phyloP scores from a whole-genome alignment of 1,284 basidiomycete genomes.

The Microbotryum violaceum region DNA sequence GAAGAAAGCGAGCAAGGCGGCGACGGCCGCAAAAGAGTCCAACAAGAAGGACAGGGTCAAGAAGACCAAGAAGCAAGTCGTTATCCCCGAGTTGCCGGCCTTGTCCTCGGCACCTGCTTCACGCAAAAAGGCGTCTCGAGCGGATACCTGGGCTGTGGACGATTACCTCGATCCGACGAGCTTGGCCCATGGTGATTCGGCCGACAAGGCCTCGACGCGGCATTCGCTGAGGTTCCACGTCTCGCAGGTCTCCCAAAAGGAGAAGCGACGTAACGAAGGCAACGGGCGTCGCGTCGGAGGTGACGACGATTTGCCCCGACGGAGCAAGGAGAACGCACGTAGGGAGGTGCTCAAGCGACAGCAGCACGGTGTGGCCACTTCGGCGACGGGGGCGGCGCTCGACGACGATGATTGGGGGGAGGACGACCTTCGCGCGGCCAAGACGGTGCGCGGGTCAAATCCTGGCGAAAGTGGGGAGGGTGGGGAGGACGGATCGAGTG shows the following conservation, averaged over 20 bases:
- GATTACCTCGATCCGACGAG: constrained; percentile 65
- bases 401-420: constrained; percentile 46
- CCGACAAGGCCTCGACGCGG: constrained; percentile 71
- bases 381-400: constrained; percentile 34
- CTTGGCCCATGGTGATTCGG: constrained; percentile 61
- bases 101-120: constrained; percentile 23
- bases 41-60: constrained; percentile 6
- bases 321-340: constrained; percentile 46
- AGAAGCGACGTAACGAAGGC: constrained; percentile 46
- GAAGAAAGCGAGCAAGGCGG: constrained; percentile 1
- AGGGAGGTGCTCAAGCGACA: constrained; percentile 46
- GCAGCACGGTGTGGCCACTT: constrained; percentile 35
- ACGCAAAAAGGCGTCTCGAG: constrained; percentile 27
- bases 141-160: constrained; percentile 43
- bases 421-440: constrained; percentile 47
- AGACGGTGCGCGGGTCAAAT: constrained; percentile 29
- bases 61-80: constrained; percentile 20
- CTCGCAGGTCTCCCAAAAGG: constrained; percentile 68
- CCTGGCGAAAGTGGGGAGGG: constrained; percentile 42
- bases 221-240: constrained; percentile 79
- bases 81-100: neutral
- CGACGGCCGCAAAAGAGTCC: neutral
- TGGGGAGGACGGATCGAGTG: constrained; percentile 37
- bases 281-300: constrained; percentile 54
- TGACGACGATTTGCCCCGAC: constrained; percentile 81